Conservation (phyloP, 2,329 filamentous ascomycete species). For the Myriangium duriaei region DNA sequence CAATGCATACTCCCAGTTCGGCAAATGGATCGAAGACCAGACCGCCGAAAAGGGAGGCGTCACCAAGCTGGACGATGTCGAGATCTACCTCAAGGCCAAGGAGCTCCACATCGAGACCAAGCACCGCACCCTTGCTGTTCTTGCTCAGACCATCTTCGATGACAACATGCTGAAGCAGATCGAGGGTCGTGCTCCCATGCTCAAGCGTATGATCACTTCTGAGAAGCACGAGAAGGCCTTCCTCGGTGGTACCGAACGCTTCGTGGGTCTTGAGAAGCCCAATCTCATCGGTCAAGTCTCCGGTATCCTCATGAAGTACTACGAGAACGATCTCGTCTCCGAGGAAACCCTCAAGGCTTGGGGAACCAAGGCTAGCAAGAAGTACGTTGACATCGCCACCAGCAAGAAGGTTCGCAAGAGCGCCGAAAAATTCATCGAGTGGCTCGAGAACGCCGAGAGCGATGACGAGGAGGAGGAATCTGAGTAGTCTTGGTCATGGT, state of each 20-base stretch:
- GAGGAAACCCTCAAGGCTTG: conserved; percentile 85
- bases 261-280: conserved; percentile 71
- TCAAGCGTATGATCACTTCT: conserved; percentile 77
- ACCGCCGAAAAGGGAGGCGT: conserved; percentile 58
- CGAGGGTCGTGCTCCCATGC: conserved; percentile 65
- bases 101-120: conserved; percentile 89
- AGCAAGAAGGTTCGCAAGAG: conserved; percentile 95
- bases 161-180: conserved; percentile 84
- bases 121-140: conserved; percentile 82
- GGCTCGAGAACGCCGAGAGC: conserved; percentile 77
- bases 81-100: conserved; percentile 93
- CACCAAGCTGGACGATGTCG: conserved; percentile 70
- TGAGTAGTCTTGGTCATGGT: background rate
- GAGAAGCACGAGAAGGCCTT: conserved; percentile 94
- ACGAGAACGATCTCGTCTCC: conserved; percentile 75
- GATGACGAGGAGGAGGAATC: conserved; percentile 52
- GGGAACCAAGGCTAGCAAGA: conserved; percentile 94
- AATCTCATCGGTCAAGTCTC: conserved; percentile 67
- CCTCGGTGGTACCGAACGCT: conserved; percentile 87
- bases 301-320: conserved; percentile 79
- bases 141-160: conserved; percentile 88
- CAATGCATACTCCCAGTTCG: conserved; percentile 78
- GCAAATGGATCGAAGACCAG: conserved; percentile 79
- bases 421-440: conserved; percentile 84
- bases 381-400: conserved; percentile 79